Percentiles rank a stretch among this genome's conserved stretches.
Evolutionary conservation across 345 rosid genomes (phyloP).

Genomic region (Moringa oleifera): DNA sequence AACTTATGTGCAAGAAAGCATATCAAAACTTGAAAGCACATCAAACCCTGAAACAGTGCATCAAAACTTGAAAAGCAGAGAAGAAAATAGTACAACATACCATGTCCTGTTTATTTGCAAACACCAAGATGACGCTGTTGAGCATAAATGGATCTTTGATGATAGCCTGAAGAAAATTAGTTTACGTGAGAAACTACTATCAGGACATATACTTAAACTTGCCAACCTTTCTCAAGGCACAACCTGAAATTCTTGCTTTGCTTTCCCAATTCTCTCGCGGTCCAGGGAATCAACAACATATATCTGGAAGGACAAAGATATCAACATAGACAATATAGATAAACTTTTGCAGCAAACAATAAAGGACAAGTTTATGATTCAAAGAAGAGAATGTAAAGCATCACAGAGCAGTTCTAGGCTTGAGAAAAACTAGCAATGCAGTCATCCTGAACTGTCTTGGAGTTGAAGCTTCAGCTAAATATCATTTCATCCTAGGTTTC

Average conservation of each 20-base stretch:
- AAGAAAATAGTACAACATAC: conserved; percentile 32
- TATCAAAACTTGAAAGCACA: background rate
- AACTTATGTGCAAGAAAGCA: no score
- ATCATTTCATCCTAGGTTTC: background rate
- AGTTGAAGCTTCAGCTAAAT: background rate
- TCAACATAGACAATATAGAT: background rate
- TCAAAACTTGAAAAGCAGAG: background rate
- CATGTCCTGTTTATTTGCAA: conserved; percentile 99
- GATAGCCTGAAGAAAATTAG: conserved; percentile 54
- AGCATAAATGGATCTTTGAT: conserved; percentile 97
- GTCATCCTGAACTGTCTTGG: background rate
- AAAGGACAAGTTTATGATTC: conserved; percentile 5
- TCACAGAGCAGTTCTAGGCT: no score
- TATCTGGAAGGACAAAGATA: conserved; percentile 44
- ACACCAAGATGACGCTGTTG: conserved; percentile 87
- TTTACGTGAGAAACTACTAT: conserved; percentile 18
- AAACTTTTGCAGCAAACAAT: background rate
- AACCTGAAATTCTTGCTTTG: conserved; percentile 96
- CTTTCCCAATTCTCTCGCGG: conserved; percentile 88
- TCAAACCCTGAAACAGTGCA: no score
- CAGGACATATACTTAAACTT: conserved; percentile 16
- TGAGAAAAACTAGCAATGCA: background rate
- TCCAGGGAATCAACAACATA: conserved; percentile 99
- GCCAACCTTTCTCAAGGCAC: conserved; percentile 16
- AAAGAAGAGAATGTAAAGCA: background rate